Conservation (phyloP, 352 stramenopile species). For the Phytophthora sansomeana region DNA sequence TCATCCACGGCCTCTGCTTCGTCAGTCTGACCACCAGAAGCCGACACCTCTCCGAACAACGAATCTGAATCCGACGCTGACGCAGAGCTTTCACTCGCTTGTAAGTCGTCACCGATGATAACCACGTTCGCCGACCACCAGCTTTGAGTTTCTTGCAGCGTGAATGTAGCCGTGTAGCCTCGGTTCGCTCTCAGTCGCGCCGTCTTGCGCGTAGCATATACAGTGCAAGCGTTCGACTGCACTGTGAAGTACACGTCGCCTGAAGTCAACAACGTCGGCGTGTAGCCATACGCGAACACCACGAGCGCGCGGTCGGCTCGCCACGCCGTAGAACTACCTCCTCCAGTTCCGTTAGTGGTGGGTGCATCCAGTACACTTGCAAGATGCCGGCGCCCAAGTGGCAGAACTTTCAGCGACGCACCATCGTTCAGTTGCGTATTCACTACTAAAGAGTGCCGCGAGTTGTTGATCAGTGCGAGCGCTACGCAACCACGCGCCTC, state of each 20-base stretch:
- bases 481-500: slow-evolving; percentile 81
- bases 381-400: slow-evolving; percentile 59
- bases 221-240: slow-evolving; percentile 84
- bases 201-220: slow-evolving; percentile 84
- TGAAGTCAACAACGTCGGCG: slow-evolving; percentile 81
- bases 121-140: slow-evolving; percentile 87
- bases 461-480: slow-evolving; percentile 84
- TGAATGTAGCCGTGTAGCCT: slow-evolving; percentile 88
- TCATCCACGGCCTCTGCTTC: slow-evolving; percentile 42
- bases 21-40: slow-evolving; percentile 3
- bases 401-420: slow-evolving; percentile 74
- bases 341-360: slow-evolving; percentile 16
- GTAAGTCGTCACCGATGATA: slow-evolving; percentile 85
- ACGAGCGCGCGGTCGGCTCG: slow-evolving; percentile 71
- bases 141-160: slow-evolving; percentile 77
- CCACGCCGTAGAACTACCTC: slow-evolving; percentile 50
- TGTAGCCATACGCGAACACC: slow-evolving; percentile 89
- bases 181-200: slow-evolving; percentile 75
- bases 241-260: slow-evolving; percentile 87
- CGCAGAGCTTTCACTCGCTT: slow-evolving; percentile 41
- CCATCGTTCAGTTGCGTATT: slow-evolving; percentile 78
- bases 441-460: slow-evolving; percentile 73
- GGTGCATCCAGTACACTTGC: slow-evolving; percentile 52
- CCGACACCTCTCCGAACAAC: slow-evolving; percentile 41
- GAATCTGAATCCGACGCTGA: slow-evolving; percentile 23